Evolutionary conservation across 805 yeast genomes (phyloP).

Genomic region (Saccharomycopsis javanensis): DNA sequence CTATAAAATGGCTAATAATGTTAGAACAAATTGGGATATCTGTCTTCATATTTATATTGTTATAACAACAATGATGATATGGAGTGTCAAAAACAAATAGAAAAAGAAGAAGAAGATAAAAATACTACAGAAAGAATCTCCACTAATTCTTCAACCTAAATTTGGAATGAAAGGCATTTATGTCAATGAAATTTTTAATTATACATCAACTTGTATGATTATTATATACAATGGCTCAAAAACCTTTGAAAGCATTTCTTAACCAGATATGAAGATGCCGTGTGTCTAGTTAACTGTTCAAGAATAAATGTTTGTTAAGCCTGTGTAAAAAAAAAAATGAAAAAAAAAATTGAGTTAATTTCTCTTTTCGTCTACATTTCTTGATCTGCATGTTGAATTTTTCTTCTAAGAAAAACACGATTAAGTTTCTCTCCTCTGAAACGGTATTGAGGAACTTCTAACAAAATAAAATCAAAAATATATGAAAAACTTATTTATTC

Average conservation of each 20-base stretch:
- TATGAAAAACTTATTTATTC: background rate
- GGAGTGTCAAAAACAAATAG: background rate
- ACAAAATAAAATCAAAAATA: background rate
- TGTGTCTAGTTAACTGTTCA: background rate
- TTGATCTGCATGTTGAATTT: slow-evolving; percentile 1
- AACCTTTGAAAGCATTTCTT: background rate
- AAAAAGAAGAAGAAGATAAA: background rate
- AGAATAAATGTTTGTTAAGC: no score
- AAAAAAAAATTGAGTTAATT: background rate
- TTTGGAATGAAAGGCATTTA: background rate
- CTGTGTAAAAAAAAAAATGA: background rate
- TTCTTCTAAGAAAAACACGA: background rate
- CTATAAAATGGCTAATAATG: no score
- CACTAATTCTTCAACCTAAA: background rate
- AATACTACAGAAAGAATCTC: background rate
- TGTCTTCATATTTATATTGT: background rate
- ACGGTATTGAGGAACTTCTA: background rate
- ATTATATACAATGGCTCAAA: no score
- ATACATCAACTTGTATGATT: no score
- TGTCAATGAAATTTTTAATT: no score
- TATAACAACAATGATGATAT: background rate
- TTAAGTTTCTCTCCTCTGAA: background rate
- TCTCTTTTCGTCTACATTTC: background rate
- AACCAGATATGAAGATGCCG: background rate
- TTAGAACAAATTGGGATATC: background rate